Evolutionary conservation across 805 yeast genomes (phyloP), one percentile per base, ranked within the genome.

Genomic region (Myxozyma lipomycoides): DNA sequence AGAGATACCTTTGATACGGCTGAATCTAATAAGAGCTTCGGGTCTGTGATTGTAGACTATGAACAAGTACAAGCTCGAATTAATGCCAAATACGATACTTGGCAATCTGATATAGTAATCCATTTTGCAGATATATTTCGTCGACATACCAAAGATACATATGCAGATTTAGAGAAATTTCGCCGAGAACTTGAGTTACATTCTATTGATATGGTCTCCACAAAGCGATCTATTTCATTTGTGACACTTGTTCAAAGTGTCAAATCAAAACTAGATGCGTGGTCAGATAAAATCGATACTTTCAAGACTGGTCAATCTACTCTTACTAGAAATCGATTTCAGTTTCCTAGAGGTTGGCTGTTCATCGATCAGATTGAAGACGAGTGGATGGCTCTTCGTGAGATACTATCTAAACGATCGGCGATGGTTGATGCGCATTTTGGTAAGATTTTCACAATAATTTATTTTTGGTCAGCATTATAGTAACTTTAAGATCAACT

Each of bases 341-440:
- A 70, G 21, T 74, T 79, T 44, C 77, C 83, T 0, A 32, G 66
- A 0, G 74, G 75, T 25, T 83, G 89, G 84, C 54, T 82, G 0
- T 78, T 70, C 62, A 70, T 70, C 42, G 93, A 84, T 37, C 95
- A 86, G 58, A 49, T 86, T 0, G 79, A 77, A 12, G 71, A 70
- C 45, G 80, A 78, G 46, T 62, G 73, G 47, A 60, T 68, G 0
- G 69, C 79, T 1, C 61, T 82, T 28, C 46, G 57, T 1, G 71
- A 77, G 34, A 62, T 78, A 9, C 46, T 76, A 39, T 55, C 56
- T 2, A 58, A 62, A 35, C 70, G 78, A 56, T 62, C 66, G 7
- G 54, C 48, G 1, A 54, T 70, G 2, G 68, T 85, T 5, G 67
- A 71, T 6, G 68, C 69, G 0, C 73, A 78, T 46, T 53, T 65